phyloP scores from a whole-genome alignment of 345 rosid genomes.

The Ceriops tagal region DNA sequence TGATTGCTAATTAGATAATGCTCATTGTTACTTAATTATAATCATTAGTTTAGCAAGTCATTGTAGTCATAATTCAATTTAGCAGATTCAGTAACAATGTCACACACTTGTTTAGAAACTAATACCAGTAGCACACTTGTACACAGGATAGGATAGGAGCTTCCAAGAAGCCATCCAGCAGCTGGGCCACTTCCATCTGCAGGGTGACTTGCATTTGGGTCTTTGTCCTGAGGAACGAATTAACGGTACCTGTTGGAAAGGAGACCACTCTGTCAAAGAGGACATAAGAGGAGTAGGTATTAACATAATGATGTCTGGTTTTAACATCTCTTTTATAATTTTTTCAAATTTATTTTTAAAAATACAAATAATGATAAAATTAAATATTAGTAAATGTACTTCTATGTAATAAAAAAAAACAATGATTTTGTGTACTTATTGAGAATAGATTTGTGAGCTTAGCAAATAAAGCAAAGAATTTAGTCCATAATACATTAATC shows the following conservation, averaged over 20 bases:
- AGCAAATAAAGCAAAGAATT: too few relatives aligned
- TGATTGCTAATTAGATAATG: too few relatives aligned
- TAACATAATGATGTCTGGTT: too few relatives aligned
- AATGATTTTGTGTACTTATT: too few relatives aligned
- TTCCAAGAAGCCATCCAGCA: slow-evolving; percentile 13
- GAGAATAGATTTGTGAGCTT: too few relatives aligned
- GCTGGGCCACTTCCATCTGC: background rate
- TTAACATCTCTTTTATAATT: too few relatives aligned
- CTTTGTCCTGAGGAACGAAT: slow-evolving; percentile 2
- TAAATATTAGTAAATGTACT: too few relatives aligned
- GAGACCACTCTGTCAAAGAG: background rate
- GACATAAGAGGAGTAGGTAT: too few relatives aligned
- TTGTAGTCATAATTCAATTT: background rate
- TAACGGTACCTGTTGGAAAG: slow-evolving; percentile 14
- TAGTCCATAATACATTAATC: too few relatives aligned
- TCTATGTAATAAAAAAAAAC: too few relatives aligned
- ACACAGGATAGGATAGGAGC: background rate
- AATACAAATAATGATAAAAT: too few relatives aligned
- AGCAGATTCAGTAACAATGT: background rate
- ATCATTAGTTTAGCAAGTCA: background rate
- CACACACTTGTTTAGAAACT: background rate
- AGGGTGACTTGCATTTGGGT: background rate
- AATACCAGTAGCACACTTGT: background rate
- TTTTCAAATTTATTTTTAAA: too few relatives aligned
- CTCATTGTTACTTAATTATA: background rate